Evolutionary conservation across 768 basidiomycete species (phyloP), one percentile per base, ranked within the genome.

Genomic region (Tricholoma sp.): DNA sequence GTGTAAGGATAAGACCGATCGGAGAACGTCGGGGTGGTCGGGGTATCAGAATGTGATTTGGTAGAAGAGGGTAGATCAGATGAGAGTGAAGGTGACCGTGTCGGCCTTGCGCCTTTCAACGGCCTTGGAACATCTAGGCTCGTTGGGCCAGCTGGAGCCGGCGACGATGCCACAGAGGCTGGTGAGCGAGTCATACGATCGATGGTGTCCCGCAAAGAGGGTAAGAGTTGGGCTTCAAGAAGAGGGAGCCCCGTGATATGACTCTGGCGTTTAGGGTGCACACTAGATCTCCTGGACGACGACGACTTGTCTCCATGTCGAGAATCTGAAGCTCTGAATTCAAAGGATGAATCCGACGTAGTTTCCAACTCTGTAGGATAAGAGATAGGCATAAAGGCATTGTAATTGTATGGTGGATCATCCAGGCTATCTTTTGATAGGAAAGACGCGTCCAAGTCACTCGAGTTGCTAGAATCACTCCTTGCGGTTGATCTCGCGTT

Each of bases 161-260:
- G 34, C 14, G 57, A 50, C 9, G 62, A 31, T 10, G 60, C 57
- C 58, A 57, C 54, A 56, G 70, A 70, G 39, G 74, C 74, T 0
- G 82, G 80, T 12, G 77, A 72, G 52, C 78, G 74, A 2, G 88
- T 90, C 88, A 90, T 91, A 47, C 82, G 80, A 62, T 85, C 80
- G 35, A 91, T 79, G 0, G 88, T 91, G 56, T 89, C 88, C 41
- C 82, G 77, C 34, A 91, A 73, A 16, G 86, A 85, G 8, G 88
- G 88, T 35, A 90, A 68, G 4, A 90, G 74, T 24, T 86, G 81
- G 0, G 81, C 73, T 60, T 91, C 88, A 29, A 88, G 67, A 24
- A 83, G 72, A 5, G 84, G 82, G 4, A 88, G 70, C 52, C 82
- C 82, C 10, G 70, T 74, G 16, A 82, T 69, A 53, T 80, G 73